A percentile compares a stretch with the other conserved stretches of the same genome.
phyloP scores from a whole-genome alignment of 208 protist genomes.

The Trichomonas vaginalis region DNA sequence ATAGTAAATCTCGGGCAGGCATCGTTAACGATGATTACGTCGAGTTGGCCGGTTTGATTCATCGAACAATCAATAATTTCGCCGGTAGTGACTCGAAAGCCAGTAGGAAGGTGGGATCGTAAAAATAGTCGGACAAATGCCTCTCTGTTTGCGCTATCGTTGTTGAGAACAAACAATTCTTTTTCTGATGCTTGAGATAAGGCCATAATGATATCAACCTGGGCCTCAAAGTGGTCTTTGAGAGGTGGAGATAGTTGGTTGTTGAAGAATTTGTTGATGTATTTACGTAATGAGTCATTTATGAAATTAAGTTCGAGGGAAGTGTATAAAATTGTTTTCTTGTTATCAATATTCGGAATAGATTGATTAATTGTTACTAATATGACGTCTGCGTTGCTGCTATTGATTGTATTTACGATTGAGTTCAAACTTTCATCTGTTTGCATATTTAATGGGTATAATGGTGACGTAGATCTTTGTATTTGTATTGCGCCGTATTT shows the following conservation, averaged over 20 bases:
- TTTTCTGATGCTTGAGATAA: not conserved
- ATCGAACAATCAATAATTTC: not conserved
- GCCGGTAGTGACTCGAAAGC: not conserved
- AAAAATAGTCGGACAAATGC: not conserved
- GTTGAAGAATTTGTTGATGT: not conserved
- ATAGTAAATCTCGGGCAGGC: not conserved
- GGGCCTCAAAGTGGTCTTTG: not conserved
- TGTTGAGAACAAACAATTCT: not conserved
- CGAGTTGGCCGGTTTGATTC: not conserved
- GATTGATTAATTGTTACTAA: not conserved
- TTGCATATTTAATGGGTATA: not conserved
- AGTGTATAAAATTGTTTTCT: not conserved
- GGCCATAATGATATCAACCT: not conserved
- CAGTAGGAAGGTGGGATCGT: not conserved
- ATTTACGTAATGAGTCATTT: not conserved
- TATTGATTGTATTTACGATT: not conserved
- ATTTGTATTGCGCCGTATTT: not conserved
- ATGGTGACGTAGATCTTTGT: not conserved
- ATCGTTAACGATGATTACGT: not conserved
- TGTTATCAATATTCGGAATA: not conserved
- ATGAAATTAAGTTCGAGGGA: not conserved
- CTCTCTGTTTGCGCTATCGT: not conserved
- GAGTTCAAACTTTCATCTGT: not conserved
- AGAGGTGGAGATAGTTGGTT: not conserved
- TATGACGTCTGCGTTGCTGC: not conserved